Evolutionary conservation across 2,329 filamentous ascomycete species (phyloP).

Genomic region (Colletotrichum viniferum): DNA sequence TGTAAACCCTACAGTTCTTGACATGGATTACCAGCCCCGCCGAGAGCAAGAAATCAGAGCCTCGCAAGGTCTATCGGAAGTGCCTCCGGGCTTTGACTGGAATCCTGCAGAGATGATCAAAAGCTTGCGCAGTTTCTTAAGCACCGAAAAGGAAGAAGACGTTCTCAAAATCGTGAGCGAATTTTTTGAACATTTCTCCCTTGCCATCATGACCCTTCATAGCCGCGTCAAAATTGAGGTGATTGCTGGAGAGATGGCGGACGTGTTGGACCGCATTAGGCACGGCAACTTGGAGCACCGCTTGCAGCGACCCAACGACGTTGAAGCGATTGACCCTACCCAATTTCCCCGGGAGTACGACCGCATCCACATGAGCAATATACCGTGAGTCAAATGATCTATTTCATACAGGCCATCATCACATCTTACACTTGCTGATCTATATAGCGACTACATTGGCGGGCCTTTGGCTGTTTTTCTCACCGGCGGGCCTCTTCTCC

Average conservation of each 20-base stretch:
- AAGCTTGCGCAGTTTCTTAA: neutral
- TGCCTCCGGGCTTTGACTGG: neutral
- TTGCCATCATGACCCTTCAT: neutral
- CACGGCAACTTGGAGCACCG: slow-evolving; percentile 24
- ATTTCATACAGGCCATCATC: neutral
- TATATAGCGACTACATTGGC: slow-evolving; percentile 28
- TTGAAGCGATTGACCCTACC: slow-evolving; percentile 18
- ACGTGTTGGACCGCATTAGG: slow-evolving; percentile 28
- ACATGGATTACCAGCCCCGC: slow-evolving; percentile 20
- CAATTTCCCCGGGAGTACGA: slow-evolving; percentile 30
- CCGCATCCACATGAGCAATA: slow-evolving; percentile 33
- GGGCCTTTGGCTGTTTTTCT: slow-evolving; percentile 29
- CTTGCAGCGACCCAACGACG: neutral
- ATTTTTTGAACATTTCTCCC: neutral
- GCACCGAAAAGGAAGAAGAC: neutral
- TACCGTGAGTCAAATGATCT: slow-evolving; percentile 21
- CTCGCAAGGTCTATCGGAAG: neutral
- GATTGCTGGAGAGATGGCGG: slow-evolving; percentile 33
- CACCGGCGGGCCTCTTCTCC: slow-evolving; percentile 27
- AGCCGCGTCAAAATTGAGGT: slow-evolving; percentile 25
- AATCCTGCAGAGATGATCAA: neutral
- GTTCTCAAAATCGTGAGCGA: neutral
- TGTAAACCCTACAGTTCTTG: slow-evolving; percentile 21
- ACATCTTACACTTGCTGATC: neutral
- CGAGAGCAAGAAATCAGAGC: neutral